A percentile compares a stretch with the other conserved stretches of the same genome.
Conservation (phyloP, 129 eudicot species). For the Flaveria bidentis region DNA sequence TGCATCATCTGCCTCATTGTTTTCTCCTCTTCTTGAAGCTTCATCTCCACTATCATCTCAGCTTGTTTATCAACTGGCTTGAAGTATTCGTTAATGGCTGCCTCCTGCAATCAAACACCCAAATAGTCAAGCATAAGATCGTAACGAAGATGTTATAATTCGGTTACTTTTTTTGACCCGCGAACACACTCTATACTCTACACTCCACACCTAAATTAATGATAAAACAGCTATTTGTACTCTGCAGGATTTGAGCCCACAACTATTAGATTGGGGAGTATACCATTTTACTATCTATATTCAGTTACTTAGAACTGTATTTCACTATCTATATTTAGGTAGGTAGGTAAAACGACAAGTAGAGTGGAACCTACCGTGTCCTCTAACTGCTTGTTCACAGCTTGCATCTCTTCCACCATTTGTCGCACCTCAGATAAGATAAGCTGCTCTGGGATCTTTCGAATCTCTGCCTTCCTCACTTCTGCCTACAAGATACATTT, state of each 20-base stretch:
- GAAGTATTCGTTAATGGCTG: conserved; percentile 69
- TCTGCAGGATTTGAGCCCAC: too few relatives aligned
- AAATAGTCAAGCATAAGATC: background rate
- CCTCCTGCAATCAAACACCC: conserved; percentile 52
- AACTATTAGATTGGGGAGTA: too few relatives aligned
- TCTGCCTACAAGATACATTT: conserved; percentile 51
- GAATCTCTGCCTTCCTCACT: conserved; percentile 55
- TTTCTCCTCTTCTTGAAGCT: conserved; percentile 77
- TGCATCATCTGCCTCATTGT: conserved; percentile 66
- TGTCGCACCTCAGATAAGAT: conserved; percentile 81
- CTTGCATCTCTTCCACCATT: conserved; percentile 94
- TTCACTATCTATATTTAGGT: background rate
- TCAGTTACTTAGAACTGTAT: background rate
- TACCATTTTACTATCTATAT: too few relatives aligned
- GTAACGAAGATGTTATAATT: background rate
- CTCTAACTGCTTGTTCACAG: conserved; percentile 79
- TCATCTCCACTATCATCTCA: conserved; percentile 63
- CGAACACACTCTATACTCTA: too few relatives aligned
- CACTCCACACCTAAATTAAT: too few relatives aligned
- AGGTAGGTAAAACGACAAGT: background rate
- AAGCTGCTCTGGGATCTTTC: conserved; percentile 80
- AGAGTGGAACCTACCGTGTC: conserved; percentile 59
- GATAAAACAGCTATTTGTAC: too few relatives aligned
- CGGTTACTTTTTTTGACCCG: too few relatives aligned
- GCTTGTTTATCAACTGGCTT: conserved; percentile 85